Evolutionary conservation across 257 asterid genomes (phyloP), one percentile per base, ranked within the genome.

Genomic region (Lycium barbarum): DNA sequence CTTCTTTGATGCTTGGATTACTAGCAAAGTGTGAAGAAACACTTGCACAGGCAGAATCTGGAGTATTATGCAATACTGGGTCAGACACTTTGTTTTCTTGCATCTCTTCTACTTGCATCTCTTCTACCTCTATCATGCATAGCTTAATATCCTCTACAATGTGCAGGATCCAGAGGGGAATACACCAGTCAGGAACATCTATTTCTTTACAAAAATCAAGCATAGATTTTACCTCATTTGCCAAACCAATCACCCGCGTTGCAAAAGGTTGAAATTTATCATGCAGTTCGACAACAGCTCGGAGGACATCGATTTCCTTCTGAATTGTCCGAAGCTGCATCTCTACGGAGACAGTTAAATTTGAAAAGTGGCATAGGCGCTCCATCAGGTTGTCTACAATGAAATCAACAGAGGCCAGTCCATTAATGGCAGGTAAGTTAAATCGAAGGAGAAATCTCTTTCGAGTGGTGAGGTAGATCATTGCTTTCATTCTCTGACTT

Each of bases 161-260:
- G 35, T 63, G 54, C 4, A 68, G 67, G 5, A 45, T 12, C 67
- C 70, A 66, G 35, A 79, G 83, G 43, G 51, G 47, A 17, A 61
- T 80, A 82, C 79, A 43, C 89, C 89, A 84, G 8, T 66, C 70
- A 2, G 84, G 87, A 65, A 80, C 63, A 17, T 84, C 86, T 26
- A 26, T 26, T 6, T 67, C 79, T n/a, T 63, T 58, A 57, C 79
- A 36, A 74, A 83, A 49, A 79, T 40, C 36, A 33, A 82, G 45
- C 9, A 68, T 59, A 26, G 38, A 84, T 38, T 59, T 26, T 26
- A 26, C 33, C 33, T 26, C 33, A 26, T 26, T 26, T 26, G 33
- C 33, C 33, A 26, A 26, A 26, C 33, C 33, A 26, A 26, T 26
- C 33, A 26, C 33, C 33, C 33, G 33, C 33, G 1, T 26, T 26